Evolutionary conservation across 1,139 yeast genomes (phyloP).

Genomic region (Spathaspora jeffriesii): DNA sequence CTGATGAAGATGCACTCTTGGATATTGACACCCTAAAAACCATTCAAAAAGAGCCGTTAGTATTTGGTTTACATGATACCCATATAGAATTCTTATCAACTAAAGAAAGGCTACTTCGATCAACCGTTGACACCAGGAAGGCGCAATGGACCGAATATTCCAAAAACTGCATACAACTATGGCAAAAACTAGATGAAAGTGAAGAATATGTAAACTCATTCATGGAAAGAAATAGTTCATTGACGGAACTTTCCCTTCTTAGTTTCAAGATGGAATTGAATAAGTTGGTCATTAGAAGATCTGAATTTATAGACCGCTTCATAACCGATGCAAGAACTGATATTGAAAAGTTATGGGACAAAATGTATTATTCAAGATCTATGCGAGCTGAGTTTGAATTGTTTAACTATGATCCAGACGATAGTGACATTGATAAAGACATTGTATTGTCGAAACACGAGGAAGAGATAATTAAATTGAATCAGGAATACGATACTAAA

Average conservation of each 20-base stretch:
- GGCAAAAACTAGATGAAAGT: constrained; percentile 51
- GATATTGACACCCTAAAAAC: constrained; percentile 39
- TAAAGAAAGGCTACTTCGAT: constrained; percentile 26
- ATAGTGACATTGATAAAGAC: constrained; percentile 52
- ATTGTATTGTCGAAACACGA: constrained; percentile 61
- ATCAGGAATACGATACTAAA: constrained; percentile 50
- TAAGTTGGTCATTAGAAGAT: constrained; percentile 60
- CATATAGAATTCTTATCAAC: constrained; percentile 33
- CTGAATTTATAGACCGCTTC: constrained; percentile 65
- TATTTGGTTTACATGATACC: constrained; percentile 39
- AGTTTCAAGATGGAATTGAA: constrained; percentile 55
- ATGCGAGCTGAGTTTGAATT: constrained; percentile 40
- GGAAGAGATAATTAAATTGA: constrained; percentile 52
- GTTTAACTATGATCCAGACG: constrained; percentile 34
- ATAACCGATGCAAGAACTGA: constrained; percentile 60
- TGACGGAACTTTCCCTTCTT: constrained; percentile 37
- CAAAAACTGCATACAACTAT: constrained; percentile 42
- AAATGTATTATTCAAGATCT: constrained; percentile 54
- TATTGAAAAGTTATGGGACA: constrained; percentile 63
- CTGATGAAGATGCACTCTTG: constrained; percentile 24
- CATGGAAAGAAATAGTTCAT: constrained; percentile 30
- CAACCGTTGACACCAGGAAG: constrained; percentile 32
- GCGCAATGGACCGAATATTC: constrained; percentile 32
- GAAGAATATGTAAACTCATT: constrained; percentile 38
- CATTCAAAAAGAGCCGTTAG: constrained; percentile 36